phyloP scores from a whole-genome alignment of 2,329 filamentous ascomycete species.

The Ophiostoma novo-ulmi region DNA sequence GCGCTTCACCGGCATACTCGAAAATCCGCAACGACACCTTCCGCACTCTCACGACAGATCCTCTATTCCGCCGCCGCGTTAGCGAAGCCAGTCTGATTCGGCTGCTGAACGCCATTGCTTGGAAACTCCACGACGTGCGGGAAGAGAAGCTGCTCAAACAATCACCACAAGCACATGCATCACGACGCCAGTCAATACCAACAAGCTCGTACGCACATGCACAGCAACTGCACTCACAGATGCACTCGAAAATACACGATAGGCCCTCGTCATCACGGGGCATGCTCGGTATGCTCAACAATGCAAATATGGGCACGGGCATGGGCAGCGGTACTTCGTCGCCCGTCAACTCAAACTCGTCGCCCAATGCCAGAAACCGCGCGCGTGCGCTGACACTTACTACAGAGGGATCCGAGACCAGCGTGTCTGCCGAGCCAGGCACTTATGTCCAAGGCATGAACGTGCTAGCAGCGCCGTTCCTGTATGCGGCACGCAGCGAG shows the following conservation, averaged over 20 bases:
- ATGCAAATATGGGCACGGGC: constrained; percentile 4
- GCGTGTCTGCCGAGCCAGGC: constrained; percentile 58
- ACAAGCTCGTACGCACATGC: not conserved
- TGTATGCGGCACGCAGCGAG: constrained; percentile 91
- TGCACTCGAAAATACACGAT: constrained; percentile 8
- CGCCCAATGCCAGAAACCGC: constrained; percentile 46
- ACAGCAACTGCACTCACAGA: not conserved
- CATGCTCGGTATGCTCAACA: constrained; percentile 21
- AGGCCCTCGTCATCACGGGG: not conserved
- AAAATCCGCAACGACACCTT: constrained; percentile 99
- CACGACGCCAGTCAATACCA: constrained; percentile 2
- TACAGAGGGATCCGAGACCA: constrained; percentile 59
- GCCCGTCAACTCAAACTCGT: constrained; percentile 36
- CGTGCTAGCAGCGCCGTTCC: constrained; percentile 88
- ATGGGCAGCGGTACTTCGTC: constrained; percentile 29
- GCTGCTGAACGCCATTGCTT: constrained; percentile 89
- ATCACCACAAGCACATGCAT: not conserved
- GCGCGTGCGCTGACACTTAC: constrained; percentile 56
- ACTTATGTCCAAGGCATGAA: constrained; percentile 99
- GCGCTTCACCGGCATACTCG: constrained; percentile 87
- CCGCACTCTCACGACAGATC: constrained; percentile 90
- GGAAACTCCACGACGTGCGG: constrained; percentile 80
- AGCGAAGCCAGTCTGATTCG: constrained; percentile 93
- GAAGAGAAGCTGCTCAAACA: constrained; percentile 36
- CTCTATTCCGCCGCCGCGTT: constrained; percentile 91